These are phyloP conservation scores for Gossypium sturtianum DNA, from an alignment of 345 rosid genomes.

Conservation along the genomic window DNA sequence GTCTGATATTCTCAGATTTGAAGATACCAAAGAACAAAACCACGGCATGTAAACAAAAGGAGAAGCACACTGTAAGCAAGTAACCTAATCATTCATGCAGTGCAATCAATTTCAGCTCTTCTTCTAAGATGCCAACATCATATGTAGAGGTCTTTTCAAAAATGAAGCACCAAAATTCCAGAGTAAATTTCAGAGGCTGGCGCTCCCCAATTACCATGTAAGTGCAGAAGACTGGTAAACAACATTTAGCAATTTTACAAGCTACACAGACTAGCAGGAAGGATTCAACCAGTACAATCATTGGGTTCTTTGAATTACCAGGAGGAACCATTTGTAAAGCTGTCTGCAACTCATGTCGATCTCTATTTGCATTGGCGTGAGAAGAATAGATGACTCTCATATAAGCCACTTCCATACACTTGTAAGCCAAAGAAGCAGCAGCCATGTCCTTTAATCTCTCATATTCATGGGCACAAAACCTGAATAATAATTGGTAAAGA, in stretches of 20 bases:
- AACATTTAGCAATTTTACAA: not conserved
- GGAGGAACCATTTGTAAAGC: slow-evolving; percentile 72
- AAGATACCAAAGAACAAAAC: not conserved
- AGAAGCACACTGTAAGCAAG: not conserved
- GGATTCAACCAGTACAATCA: not conserved
- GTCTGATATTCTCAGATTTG: not conserved
- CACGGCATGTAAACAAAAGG: not conserved
- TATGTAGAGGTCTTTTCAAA: not conserved
- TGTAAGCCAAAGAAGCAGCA: slow-evolving; percentile 94
- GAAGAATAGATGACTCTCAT: slow-evolving; percentile 78
- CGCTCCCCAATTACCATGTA: not conserved
- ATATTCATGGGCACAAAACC: slow-evolving; percentile 92
- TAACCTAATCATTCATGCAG: not conserved
- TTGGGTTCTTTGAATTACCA: slow-evolving; percentile 35
- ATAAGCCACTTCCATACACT: slow-evolving; percentile 94
- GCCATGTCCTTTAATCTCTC: slow-evolving; percentile 90
- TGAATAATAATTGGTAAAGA: slow-evolving; percentile 18
- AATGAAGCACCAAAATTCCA: not conserved
- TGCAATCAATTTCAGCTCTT: not conserved
- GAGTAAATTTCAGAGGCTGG: not conserved
- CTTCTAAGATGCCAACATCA: not conserved
- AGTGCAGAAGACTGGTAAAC: not conserved
- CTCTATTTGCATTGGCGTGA: slow-evolving; percentile 51
- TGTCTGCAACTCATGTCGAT: slow-evolving; percentile 58
- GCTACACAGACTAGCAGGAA: not conserved